Evolutionary conservation across 441 rosid species (phyloP).

Genomic region (Erysimum cheiri): DNA sequence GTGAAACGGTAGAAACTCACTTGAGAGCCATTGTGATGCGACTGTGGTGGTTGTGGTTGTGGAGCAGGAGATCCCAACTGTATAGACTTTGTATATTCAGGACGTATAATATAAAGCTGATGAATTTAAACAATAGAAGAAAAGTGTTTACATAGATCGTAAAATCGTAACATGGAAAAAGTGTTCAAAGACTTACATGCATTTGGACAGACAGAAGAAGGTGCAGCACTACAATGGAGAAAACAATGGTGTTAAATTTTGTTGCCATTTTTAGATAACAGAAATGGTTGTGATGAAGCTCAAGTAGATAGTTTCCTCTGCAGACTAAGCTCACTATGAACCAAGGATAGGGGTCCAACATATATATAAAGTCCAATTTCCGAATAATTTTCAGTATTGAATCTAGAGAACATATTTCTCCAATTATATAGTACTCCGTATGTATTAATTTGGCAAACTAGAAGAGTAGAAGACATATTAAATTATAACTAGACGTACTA

Average conservation of each 20-base stretch:
- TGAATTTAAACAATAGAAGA: not conserved
- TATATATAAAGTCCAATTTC: slow-evolving; percentile 30
- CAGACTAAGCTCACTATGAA: slow-evolving; percentile 6
- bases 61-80: slow-evolving; percentile 56
- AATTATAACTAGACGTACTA: not conserved
- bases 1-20: slow-evolving; percentile 32
- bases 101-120: not conserved
- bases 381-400: slow-evolving; percentile 2
- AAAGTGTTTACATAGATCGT: not conserved
- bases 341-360: not conserved
- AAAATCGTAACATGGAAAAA: not conserved
- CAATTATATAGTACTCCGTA: not conserved
- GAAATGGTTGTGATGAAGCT: slow-evolving; percentile 27
- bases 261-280: slow-evolving; percentile 32
- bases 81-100: slow-evolving; percentile 24
- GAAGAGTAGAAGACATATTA: not conserved
- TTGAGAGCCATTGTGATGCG: slow-evolving; percentile 32
- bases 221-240: slow-evolving; percentile 37
- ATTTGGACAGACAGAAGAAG: slow-evolving; percentile 32
- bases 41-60: slow-evolving; percentile 47
- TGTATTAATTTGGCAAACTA: not conserved
- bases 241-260: slow-evolving; percentile 19
- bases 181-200: slow-evolving; percentile 36
- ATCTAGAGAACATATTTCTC: slow-evolving; percentile 17
- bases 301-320: slow-evolving; percentile 6